Conservation (phyloP, 331 rosid genomes). For the Spiraea crenata region DNA sequence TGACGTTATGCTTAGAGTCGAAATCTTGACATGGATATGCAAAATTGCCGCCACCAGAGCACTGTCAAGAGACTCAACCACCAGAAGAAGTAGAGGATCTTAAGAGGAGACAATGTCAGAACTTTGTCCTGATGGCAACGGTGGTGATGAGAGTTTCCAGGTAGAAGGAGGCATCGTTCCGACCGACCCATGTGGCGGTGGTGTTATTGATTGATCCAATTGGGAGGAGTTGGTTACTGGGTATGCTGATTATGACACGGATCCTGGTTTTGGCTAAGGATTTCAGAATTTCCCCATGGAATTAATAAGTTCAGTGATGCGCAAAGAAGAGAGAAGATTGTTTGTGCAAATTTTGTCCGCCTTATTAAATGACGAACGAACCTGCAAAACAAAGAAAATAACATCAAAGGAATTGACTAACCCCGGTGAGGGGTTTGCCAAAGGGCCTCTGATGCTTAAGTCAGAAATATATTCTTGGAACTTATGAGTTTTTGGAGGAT, state of each 20-base stretch:
- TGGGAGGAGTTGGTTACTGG: conserved; percentile 82
- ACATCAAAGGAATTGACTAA: too few species aligned
- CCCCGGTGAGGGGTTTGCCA: too few species aligned
- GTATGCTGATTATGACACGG: conserved; percentile 63
- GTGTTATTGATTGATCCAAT: conserved; percentile 79
- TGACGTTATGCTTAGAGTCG: conserved; percentile 69
- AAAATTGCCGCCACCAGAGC: conserved; percentile 64
- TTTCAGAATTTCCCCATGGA: conserved; percentile 56
- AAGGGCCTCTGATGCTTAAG: too few species aligned
- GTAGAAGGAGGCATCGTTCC: conserved; percentile 58
- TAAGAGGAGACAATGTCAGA: conserved; percentile 62
- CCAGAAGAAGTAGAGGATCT: conserved; percentile 65
- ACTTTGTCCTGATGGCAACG: conserved; percentile 82
- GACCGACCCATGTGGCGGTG: conserved; percentile 66
- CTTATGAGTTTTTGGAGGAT: too few species aligned
- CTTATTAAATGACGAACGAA: too few species aligned
- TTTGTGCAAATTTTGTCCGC: too few species aligned
- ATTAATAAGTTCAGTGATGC: too few species aligned
- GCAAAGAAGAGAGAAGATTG: too few species aligned
- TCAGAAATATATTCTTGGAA: too few species aligned
- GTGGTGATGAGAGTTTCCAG: conserved; percentile 61
- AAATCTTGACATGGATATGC: conserved; percentile 48
- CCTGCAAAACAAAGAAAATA: too few species aligned
- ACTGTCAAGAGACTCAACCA: conserved; percentile 53
- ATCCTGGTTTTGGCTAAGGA: conserved; percentile 59